Evolutionary conservation across 2,329 filamentous ascomycete genomes (phyloP), one percentile per base, ranked within the genome.

Genomic region (Fusarium anguioides): DNA sequence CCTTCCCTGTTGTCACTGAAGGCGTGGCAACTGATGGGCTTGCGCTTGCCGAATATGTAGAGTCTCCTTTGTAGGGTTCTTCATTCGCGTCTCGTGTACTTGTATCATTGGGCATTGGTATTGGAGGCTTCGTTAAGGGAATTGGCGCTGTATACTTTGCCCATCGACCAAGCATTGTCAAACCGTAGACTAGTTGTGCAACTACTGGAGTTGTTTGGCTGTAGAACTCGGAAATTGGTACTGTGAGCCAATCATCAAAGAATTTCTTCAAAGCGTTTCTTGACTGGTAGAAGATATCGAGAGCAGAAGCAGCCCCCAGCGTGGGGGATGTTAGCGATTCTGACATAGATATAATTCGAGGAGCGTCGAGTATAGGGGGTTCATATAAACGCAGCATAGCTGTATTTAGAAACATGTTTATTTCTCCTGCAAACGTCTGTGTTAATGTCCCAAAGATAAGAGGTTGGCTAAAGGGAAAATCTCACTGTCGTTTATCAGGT

Each of bases 161-260:
- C 83, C 83, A 86, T 8, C 84, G 79, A 3, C 82, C 80, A 1
- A 86, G 76, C 78, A 85, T 83, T 6, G 79, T 82, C 39, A 84
- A 73, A n/a, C 79, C 81, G 50, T 85, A 84, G 5, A 86, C 79
- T 0, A 86, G 73, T 51, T 86, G 82, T 1, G 80, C 74, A 31
- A 78, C 82, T 0, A 80, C 69, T 0, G 81, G 75, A 10, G 85
- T 80, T 0, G 85, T 83, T 23, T 85, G 75, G 27, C 79, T 76
- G 56, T 81, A 81, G 53, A 83, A 85, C 5, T 78, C 73, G 0
- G 73, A 65, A 0, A 80, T 73, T 0, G 85, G 81, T 0, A 87
- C 72, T 0, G 77, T 70, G 3, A 83, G 75, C 78, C 84, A 85
- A 35, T 76, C 76, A 4, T 84, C 80, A 46, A 87, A 86, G 75